phyloP scores from a whole-genome alignment of 345 rosid genomes.

The Chamaenerion angustifolium region DNA sequence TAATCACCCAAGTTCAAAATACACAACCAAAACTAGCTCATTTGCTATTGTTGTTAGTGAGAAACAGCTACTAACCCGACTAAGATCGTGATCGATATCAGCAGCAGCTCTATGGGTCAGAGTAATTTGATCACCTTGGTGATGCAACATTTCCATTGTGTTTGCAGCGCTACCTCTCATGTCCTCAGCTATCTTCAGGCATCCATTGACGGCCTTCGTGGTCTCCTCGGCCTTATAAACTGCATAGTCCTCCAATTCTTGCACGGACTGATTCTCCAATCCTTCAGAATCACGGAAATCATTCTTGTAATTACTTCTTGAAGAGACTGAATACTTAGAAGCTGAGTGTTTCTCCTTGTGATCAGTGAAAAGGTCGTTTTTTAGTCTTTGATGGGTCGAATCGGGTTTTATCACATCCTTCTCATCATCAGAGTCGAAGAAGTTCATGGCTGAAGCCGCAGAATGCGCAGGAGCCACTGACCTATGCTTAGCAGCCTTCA shows the following conservation, averaged over 20 bases:
- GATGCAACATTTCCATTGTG: slow-evolving; percentile 66
- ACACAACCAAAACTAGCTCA: neutral
- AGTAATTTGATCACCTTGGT: slow-evolving; percentile 85
- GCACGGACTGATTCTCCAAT: slow-evolving; percentile 69
- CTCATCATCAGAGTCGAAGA: slow-evolving; percentile 77
- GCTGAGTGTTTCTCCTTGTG: slow-evolving; percentile 17
- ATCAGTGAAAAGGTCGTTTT: slow-evolving; percentile 46
- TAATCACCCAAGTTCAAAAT: no score
- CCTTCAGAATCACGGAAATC: slow-evolving; percentile 80
- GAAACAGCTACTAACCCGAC: slow-evolving; percentile 44
- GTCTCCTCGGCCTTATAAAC: slow-evolving; percentile 91
- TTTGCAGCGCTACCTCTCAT: slow-evolving; percentile 79
- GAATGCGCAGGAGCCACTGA: neutral
- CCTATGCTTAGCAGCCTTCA: neutral
- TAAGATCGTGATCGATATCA: slow-evolving; percentile 76
- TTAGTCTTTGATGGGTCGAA: slow-evolving; percentile 25
- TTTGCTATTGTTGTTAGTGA: neutral
- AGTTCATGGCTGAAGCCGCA: slow-evolving; percentile 35
- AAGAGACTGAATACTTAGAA: slow-evolving; percentile 26
- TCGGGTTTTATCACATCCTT: slow-evolving; percentile 35
- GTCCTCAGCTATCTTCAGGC: slow-evolving; percentile 81
- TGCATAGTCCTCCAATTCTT: slow-evolving; percentile 80
- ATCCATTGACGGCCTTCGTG: slow-evolving; percentile 54
- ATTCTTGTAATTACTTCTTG: slow-evolving; percentile 52
- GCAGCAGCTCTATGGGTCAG: slow-evolving; percentile 61